Base-by-base conservation (phyloP, 2,329 filamentous ascomycete species). In the Colletotrichum tropicale region DNA sequence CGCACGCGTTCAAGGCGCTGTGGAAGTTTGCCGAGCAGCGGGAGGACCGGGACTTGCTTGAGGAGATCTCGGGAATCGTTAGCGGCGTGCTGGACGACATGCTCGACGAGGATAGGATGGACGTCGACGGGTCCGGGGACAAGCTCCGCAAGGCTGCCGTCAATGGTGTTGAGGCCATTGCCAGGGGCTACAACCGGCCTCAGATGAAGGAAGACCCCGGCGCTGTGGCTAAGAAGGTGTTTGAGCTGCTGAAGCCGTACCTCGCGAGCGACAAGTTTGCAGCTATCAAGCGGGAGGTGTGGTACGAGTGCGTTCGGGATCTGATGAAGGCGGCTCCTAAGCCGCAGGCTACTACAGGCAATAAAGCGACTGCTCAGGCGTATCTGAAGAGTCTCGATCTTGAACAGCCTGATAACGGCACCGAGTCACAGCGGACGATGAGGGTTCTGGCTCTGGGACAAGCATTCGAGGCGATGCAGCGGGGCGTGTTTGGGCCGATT, bases 21-120 rank as follows among this genome's bases (percentile, higher is more conserved):
- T 96, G 94, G 81, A 89, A 92, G 70, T 94, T 96, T 80, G 91
- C 92, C n/a, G 89, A 90, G 48, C 91, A 90, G 16, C 89, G 94
- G 62, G 88, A 89, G 28, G 94, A 96, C 80, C 81, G 95, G 18
- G 91, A 96, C 78, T 87, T 98, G 84, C 91, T 94, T 79, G 86
- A 89, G 6, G 91, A 94, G 30, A 92, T 94, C 6, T 87, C 91
- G 6, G 88, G 88, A 8, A 90, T 98, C 67, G 91, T 94, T 15
- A 87, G 85, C 32, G 90, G 91, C 1, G 86, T 93, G 61, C 83
- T 98, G 38, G 91, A 93, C 58, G 89, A 92, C 32, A 79, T 90
- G 6, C 84, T 83, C 9, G 88, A 89, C 36, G 91, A 91, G 61
- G 91, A 93, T 77, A 88, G 88, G 71, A 95, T 95, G 93, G 94